Percentiles rank a stretch among this genome's conserved stretches.
These are phyloP conservation scores for Xylaria sp. DNA, from an alignment of 2,329 filamentous ascomycete species.

Conservation along the genomic window DNA sequence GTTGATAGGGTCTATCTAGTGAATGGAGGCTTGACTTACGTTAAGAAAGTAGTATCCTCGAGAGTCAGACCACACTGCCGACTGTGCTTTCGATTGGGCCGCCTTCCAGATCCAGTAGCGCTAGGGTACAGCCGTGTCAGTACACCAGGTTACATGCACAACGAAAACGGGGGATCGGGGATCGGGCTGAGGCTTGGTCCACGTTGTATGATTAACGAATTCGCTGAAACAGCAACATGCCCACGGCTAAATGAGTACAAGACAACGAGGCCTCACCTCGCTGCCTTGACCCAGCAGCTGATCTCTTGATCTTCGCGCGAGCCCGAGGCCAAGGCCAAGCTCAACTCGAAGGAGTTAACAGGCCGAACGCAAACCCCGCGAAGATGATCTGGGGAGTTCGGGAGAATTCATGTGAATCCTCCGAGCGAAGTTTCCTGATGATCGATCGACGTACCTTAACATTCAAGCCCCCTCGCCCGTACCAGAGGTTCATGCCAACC, in stretches of 20 bases:
- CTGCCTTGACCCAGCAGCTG: not conserved
- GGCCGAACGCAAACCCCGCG: not conserved
- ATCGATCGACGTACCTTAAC: slow-evolving; percentile 58
- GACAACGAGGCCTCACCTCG: slow-evolving; percentile 3
- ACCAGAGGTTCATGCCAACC: slow-evolving; percentile 73
- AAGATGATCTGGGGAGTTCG: slow-evolving; percentile 8
- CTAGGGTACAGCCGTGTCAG: slow-evolving; percentile 46
- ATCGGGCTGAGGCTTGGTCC: slow-evolving; percentile 24
- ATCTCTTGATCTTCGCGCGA: slow-evolving; percentile 15
- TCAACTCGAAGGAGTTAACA: slow-evolving; percentile 15
- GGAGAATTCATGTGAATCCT: slow-evolving; percentile 7
- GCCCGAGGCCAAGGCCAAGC: slow-evolving; percentile 16
- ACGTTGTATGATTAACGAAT: slow-evolving; percentile 39
- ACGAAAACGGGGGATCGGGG: slow-evolving; percentile 6
- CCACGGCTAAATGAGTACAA: slow-evolving; percentile 28
- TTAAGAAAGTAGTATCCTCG: slow-evolving; percentile 81
- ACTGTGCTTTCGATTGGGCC: slow-evolving; percentile 70
- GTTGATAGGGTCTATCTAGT: not conserved
- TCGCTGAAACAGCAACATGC: slow-evolving; percentile 38
- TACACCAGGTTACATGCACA: slow-evolving; percentile 18
- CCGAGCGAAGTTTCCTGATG: not conserved
- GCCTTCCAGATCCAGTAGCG: slow-evolving; percentile 80
- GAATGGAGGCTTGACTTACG: slow-evolving; percentile 28
- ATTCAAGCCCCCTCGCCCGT: slow-evolving; percentile 75
- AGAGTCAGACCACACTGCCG: slow-evolving; percentile 71